phyloP scores from a whole-genome alignment of 2,329 filamentous ascomycete genomes.

The Verticillium nubilum region DNA sequence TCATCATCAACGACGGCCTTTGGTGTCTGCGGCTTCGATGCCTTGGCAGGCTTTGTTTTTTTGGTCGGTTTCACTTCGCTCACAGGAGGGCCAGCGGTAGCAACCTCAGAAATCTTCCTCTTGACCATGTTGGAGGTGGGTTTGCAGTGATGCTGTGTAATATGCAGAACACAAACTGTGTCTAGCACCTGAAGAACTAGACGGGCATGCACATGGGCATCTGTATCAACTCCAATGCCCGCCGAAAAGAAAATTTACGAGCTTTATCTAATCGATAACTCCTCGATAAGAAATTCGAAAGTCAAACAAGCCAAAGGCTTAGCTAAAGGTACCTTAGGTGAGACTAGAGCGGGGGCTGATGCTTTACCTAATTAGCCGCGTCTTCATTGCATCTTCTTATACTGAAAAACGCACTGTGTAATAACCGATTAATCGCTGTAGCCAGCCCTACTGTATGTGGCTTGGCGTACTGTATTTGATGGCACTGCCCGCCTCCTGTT shows the following conservation, averaged over 20 bases:
- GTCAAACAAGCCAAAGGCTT: too few relatives aligned
- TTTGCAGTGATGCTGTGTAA: background rate
- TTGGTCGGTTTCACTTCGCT: constrained; percentile 15
- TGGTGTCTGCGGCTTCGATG: background rate
- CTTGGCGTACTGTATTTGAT: too few relatives aligned
- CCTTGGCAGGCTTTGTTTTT: constrained; percentile 16
- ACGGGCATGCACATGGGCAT: background rate
- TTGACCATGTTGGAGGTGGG: constrained; percentile 34
- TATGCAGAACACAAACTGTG: too few relatives aligned
- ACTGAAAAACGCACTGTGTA: too few relatives aligned
- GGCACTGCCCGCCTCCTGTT: too few relatives aligned
- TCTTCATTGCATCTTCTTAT: too few relatives aligned
- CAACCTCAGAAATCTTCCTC: constrained; percentile 38
- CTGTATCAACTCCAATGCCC: background rate
- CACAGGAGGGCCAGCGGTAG: constrained; percentile 8
- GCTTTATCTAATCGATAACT: constrained; percentile 15
- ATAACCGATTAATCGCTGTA: too few relatives aligned
- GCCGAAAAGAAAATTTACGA: constrained; percentile 2
- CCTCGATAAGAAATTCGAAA: constrained; percentile 10
- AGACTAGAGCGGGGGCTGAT: background rate
- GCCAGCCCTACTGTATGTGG: too few relatives aligned
- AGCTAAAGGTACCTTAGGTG: background rate
- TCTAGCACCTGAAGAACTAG: background rate
- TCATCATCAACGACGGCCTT: constrained; percentile 9
- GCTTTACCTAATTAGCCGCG: too few relatives aligned